Conservation (phyloP, 2,329 filamentous ascomycete genomes). For the Ophiocordyceps camponoti-leonardi region DNA sequence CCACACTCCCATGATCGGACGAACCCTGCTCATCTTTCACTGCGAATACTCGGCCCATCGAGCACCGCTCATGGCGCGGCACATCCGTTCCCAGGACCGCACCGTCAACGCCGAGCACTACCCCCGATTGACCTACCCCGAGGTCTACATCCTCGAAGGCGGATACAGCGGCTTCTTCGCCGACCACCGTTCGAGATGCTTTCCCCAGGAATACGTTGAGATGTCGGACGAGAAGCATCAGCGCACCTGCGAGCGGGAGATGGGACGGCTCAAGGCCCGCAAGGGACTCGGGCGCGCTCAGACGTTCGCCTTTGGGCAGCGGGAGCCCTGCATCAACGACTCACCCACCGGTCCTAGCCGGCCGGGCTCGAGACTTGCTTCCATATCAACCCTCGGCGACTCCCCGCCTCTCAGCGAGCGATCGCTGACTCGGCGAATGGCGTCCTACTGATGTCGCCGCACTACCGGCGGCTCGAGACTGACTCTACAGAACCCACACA, state of each 20-base stretch:
- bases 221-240: slow-evolving; percentile 91
- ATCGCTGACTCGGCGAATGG: slow-evolving; percentile 41
- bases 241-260: slow-evolving; percentile 81
- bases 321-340: slow-evolving; percentile 34
- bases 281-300: slow-evolving; percentile 74
- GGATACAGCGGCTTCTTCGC: slow-evolving; percentile 90
- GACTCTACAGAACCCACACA: neutral
- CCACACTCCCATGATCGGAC: slow-evolving; percentile 43
- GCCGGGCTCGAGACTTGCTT: slow-evolving; percentile 19
- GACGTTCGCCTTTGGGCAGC: slow-evolving; percentile 87
- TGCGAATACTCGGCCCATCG: slow-evolving; percentile 98
- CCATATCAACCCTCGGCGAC: slow-evolving; percentile 26
- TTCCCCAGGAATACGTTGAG: slow-evolving; percentile 88
- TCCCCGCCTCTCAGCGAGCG: slow-evolving; percentile 30
- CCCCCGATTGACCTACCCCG: slow-evolving; percentile 80
- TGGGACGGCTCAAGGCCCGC: slow-evolving; percentile 82
- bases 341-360: slow-evolving; percentile 40
- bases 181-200: slow-evolving; percentile 64
- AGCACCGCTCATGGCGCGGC: slow-evolving; percentile 89
- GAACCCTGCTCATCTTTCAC: slow-evolving; percentile 78
- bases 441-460: slow-evolving; percentile 34
- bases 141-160: slow-evolving; percentile 92
- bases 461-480: neutral
- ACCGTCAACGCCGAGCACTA: slow-evolving; percentile 72
- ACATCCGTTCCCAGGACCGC: slow-evolving; percentile 78